Percentiles rank a stretch among this genome's conserved stretches.
phyloP scores from a whole-genome alignment of 768 basidiomycete species.

The Kwoniella mangroviensis region DNA sequence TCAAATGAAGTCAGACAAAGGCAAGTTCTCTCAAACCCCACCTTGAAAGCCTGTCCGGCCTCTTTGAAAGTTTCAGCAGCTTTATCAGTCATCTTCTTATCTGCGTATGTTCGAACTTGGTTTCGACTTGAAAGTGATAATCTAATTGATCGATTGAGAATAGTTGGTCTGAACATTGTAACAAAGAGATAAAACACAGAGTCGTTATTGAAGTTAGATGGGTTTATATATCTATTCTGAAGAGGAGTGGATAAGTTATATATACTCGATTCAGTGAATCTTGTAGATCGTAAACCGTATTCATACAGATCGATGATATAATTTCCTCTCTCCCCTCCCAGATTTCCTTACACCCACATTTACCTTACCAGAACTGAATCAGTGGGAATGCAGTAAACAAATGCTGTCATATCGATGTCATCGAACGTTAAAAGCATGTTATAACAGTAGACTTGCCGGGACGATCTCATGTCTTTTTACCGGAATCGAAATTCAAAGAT shows the following conservation, averaged over 20 bases:
- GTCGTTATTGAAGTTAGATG: not conserved
- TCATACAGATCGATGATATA: constrained; percentile 8
- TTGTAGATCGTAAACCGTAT: too few relatives aligned
- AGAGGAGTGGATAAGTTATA: not conserved
- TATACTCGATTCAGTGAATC: constrained; percentile 18
- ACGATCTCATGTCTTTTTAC: constrained; percentile 1
- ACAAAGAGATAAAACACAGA: not conserved
- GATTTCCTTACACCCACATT: not conserved
- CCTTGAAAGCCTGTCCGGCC: constrained; percentile 48
- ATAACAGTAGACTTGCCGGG: too few relatives aligned
- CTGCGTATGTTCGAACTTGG: constrained; percentile 18
- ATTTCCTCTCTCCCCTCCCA: not conserved
- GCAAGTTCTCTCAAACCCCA: too few relatives aligned
- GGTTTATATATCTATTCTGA: not conserved
- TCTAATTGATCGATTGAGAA: not conserved
- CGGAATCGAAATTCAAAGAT: constrained; percentile 5
- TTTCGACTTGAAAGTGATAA: not conserved
- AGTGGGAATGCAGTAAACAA: not conserved
- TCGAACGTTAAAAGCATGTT: constrained; percentile 1
- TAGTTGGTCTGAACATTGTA: constrained; percentile 14
- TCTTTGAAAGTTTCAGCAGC: constrained; percentile 40
- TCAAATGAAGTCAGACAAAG: too few relatives aligned
- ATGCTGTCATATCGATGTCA: constrained; percentile 6
- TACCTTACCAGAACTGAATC: too few relatives aligned
- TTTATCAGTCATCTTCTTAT: constrained; percentile 25